Conservation (phyloP, 2,329 filamentous ascomycete genomes). For the Pyrenophora teres region DNA sequence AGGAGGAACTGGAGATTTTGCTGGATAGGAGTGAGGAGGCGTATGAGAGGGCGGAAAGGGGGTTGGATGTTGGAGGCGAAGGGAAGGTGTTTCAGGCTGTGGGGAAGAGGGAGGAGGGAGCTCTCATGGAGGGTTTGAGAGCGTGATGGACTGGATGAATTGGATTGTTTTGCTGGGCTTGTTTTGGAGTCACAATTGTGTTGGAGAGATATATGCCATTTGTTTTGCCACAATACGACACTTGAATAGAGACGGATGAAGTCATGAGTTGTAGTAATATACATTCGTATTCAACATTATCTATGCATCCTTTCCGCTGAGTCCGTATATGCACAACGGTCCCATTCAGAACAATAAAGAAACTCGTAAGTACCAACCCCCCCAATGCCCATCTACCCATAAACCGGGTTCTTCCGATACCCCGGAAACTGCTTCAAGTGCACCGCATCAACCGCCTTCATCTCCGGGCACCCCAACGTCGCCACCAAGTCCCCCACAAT, state of each 20-base stretch:
- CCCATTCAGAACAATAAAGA: too few relatives aligned
- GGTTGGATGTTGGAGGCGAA: conserved; percentile 70
- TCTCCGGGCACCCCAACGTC: conserved; percentile 21
- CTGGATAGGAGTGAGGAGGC: conserved; percentile 75
- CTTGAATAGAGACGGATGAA: too few relatives aligned
- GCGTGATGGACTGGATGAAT: conserved; percentile 23
- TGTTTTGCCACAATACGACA: too few relatives aligned
- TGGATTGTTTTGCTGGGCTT: background rate
- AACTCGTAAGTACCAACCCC: too few relatives aligned
- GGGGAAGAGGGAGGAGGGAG: conserved; percentile 69
- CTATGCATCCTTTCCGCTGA: too few relatives aligned
- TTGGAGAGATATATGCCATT: too few relatives aligned
- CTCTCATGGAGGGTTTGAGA: conserved; percentile 56
- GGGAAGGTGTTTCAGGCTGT: conserved; percentile 71
- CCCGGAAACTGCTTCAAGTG: conserved; percentile 27
- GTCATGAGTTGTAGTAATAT: too few relatives aligned
- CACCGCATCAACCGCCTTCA: conserved; percentile 18
- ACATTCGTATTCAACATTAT: too few relatives aligned
- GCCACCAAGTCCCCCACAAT: conserved; percentile 22
- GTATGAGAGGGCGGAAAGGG: conserved; percentile 75
- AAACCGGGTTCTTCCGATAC: conserved; percentile 23
- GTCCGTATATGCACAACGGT: too few relatives aligned
- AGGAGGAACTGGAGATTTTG: conserved; percentile 76
- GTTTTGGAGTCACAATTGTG: too few relatives aligned
- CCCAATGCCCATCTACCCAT: conserved; percentile 9